Percentiles rank a stretch among this genome's conserved stretches.
These are phyloP conservation scores for Massariosphaeria phaeospora DNA, from an alignment of 495 filamentous ascomycete species.

Conservation along the genomic window DNA sequence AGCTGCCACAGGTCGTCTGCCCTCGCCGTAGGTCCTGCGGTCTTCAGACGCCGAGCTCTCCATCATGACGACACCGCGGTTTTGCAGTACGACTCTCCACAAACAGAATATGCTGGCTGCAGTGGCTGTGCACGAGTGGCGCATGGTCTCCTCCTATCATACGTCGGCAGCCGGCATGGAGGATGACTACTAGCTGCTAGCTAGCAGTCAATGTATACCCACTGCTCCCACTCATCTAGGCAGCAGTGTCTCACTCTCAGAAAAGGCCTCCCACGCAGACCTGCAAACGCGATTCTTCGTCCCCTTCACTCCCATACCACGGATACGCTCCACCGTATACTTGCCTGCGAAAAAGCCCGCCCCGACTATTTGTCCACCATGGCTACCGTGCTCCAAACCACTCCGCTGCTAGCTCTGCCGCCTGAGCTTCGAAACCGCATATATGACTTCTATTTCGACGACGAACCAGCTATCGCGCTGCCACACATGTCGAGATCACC, in stretches of 20 bases:
- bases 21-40: too few relatives aligned
- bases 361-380: neutral
- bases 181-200: too few relatives aligned
- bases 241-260: constrained; percentile 6
- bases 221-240: neutral
- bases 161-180: too few relatives aligned
- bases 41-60: too few relatives aligned
- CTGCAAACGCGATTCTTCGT: neutral
- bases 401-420: constrained; percentile 8
- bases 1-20: too few relatives aligned
- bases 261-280: constrained; percentile 11
- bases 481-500: constrained; percentile 13
- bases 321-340: neutral
- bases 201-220: neutral
- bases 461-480: neutral
- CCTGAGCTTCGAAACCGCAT: constrained; percentile 14
- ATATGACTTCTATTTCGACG: constrained; percentile 13
- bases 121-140: too few relatives aligned
- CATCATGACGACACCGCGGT: too few relatives aligned
- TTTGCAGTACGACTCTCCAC: too few relatives aligned
- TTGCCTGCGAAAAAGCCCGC: too few relatives aligned
- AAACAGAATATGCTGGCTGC: too few relatives aligned
- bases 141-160: too few relatives aligned
- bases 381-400: neutral
- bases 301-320: neutral